Base-by-base conservation (phyloP, 106 monocot species). In the Apostasia shenzhenica region DNA sequence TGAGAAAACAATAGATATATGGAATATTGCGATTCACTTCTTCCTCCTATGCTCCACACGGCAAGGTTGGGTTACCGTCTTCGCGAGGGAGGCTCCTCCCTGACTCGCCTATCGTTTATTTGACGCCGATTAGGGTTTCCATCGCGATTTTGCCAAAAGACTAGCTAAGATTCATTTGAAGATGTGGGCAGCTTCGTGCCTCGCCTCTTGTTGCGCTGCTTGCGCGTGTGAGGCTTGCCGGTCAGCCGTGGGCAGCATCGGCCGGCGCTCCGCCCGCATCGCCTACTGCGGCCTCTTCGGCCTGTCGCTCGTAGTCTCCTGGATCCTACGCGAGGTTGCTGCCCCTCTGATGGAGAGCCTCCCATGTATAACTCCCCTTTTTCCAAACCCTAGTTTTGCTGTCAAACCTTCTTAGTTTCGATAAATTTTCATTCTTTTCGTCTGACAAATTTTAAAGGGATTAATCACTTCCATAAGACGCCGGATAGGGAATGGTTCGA, bases 221-320 rank as follows among this genome's bases (percentile, higher is more conserved):
- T 99, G 99, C 82, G 99, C 99, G 13, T 99, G 99, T 85, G 90
- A 90, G 67, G 99, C 99, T 53, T 99, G 99, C 83, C 87, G 85
- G 4, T 90, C 99, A 42, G 93, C 83, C 55, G 92, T 90, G 62
- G 90, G 90, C 43, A 78, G 93, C 49, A 93, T 99, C 87, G 77
- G 92, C 80, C 90, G 99, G 57, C 85, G 93, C 12, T 99, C 99
- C 68, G 99, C 99, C 41, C 80, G 99, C 60, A 92, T 99, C 77
- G 99, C 99, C 63, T 99, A 99, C 72, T 99, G 99, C 76, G 99
- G 93, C 5, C 85, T 99, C 72, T 99, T 99, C 74, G 99, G 79
- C 41, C 93, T 99, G 56, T 99, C 99, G 59, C 93, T 99, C 80
- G 69, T 99, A 77, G 81, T 93, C 66, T 89, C 99, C 13, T 99